Evolutionary conservation across 2,329 filamentous ascomycete species (phyloP).

Genomic region (Mariannaea elegans): DNA sequence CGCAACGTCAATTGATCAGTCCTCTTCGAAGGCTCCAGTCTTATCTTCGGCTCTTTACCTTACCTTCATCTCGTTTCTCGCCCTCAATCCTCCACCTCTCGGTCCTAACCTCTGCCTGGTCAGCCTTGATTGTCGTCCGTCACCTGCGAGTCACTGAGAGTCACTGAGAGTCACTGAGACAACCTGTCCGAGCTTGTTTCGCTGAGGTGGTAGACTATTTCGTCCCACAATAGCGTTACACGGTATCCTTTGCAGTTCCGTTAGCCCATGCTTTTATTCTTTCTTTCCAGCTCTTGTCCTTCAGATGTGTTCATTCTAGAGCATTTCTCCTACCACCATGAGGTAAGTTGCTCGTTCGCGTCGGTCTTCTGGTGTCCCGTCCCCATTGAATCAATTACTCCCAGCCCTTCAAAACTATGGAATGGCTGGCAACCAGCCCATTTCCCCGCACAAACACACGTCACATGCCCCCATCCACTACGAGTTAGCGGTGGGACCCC

Average conservation of each 20-base stretch:
- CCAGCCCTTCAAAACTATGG: background rate
- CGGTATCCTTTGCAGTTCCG: background rate
- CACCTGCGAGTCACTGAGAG: background rate
- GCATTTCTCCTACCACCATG: background rate
- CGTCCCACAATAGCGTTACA: background rate
- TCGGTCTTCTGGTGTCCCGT: too few species aligned
- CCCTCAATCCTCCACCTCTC: background rate
- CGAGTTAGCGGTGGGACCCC: background rate
- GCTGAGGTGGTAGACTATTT: background rate
- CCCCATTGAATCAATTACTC: background rate
- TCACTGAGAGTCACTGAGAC: too few species aligned
- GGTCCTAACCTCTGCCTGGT: background rate
- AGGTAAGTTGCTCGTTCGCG: background rate
- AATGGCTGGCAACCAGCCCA: background rate
- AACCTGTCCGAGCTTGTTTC: background rate
- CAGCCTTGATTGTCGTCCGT: background rate
- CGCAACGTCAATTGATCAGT: background rate
- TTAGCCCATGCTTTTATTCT: too few species aligned
- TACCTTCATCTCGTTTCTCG: background rate
- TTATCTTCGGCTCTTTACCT: background rate
- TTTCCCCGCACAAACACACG: background rate
- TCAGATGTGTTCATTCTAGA: background rate
- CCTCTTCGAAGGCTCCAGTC: background rate
- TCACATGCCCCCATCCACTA: background rate
- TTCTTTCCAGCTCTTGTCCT: too few species aligned